Base-by-base conservation (phyloP, 1,139 yeast species). In the Blastobotrys buckinghamii region DNA sequence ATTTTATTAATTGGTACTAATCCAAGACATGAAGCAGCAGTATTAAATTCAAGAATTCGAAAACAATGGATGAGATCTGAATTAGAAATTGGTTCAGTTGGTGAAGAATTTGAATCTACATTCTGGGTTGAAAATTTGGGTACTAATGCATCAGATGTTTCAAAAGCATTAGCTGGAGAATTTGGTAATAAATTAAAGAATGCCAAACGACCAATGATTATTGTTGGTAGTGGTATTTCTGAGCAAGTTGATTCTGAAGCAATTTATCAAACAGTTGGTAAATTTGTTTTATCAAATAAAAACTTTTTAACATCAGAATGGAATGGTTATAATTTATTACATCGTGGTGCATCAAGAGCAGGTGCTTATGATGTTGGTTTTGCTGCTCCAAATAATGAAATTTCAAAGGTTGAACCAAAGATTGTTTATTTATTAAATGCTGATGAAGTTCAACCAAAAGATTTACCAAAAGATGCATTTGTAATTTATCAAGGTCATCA, bases 401-500 rank as follows among this genome's bases (percentile, higher is more conserved):
- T 75, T 38, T 71, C 77, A 43, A 60, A 73, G 32, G 72, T 79
- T 47, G 73, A 72, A 60, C 86, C 96, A 54, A 87, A 86, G 72
- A 77, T 87, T 65, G 76, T 87, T 50, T 87, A 84, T 73, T 75
- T 87, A 62, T 75, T 87, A 50, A 94, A 92, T 45, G 95, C 96
- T 39, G 96, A 87, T 68, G 95, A 87, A 70, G 67, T 86, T 55
- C 70, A 76, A 55, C 78, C 82, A 55, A 71, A 75, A 50, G 86
- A 84, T 53, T 79, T 86, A 60, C 95, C 95, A 59, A 74, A 76
- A 67, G 94, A 87, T 65, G 89, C 96, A 10, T 87, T 87, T 66
- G 96, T 87, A 35, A 82, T 87, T 49, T 87, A 87, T 71, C 90
- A 87, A 71, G 96, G 96, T 50, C 96, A 87, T 68, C 95, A 87